Evolutionary conservation across 2,329 filamentous ascomycete genomes (phyloP), one percentile per base, ranked within the genome.

Genomic region (Penicillium sumatraense): DNA sequence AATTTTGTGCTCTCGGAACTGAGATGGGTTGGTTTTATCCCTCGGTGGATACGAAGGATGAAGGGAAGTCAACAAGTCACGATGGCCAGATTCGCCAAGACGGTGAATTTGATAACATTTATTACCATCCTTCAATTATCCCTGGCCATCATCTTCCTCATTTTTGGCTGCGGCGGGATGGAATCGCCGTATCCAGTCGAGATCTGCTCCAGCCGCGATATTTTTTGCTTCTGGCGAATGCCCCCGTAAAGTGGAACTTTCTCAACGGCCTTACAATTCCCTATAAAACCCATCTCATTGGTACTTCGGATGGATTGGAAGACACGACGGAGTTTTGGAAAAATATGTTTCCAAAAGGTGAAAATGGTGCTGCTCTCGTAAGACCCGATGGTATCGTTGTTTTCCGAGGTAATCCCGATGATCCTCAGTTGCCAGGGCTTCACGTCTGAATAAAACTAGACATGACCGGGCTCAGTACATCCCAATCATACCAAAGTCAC

Each of bases 1-100:
- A 73, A 53, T 75, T 74, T 52, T 64, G 71, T 26, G 71, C 69
- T 14, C 67, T 66, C 3, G 69, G 69, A 1, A 58, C 62, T 3
- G 71, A 74, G 53, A 58, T 72, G 11, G 71, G 72, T 24, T 74
- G 71, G 71, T 73, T 74, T 41, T 74, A 73, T 51, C 67, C 63
- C 13, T 55, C 49, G 16, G 56, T 58, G 8, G 66, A 69, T 57
- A 50, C 55, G 14, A 46, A 60, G 7, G 49, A 51, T 2, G 66
- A 68, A 49, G 66, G 62, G 3, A 51, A 41, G 11, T 33, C 45
- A 24, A 60, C 35, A 14, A 40, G 24, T 3, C 65, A 70, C 44
- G 64, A 53, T 18, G 67, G 67, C 6, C 65, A 68, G 52, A 16
- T 66, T 26, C 51, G 41, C 8, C 50, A 51, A 16, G 53, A 62